Base-by-base conservation (phyloP, 495 filamentous ascomycete species). In the Elaphomyces granulatus region DNA sequence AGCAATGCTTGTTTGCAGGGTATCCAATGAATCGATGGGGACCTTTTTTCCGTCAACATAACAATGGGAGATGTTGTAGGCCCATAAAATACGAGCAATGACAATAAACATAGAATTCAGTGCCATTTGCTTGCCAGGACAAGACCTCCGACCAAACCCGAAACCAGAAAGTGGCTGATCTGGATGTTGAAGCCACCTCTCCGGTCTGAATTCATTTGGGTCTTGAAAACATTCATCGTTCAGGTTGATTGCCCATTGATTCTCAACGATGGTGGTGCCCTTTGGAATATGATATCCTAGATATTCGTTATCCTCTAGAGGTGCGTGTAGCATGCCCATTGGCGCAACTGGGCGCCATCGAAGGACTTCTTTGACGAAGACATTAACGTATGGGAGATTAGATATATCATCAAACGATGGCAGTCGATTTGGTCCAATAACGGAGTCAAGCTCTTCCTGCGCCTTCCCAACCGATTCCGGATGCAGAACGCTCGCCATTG, bases 31-130 rank as follows among this genome's bases (percentile, higher is more conserved):
- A n/a, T n/a, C n/a, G n/a, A n/a, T n/a, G n/a, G n/a, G n/a, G n/a
- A n/a, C n/a, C n/a, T n/a, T n/a, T n/a, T n/a, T n/a, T n/a, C n/a
- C n/a, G n/a, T n/a, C n/a, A n/a, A n/a, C n/a, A n/a, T n/a, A n/a
- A n/a, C n/a, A n/a, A n/a, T n/a, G n/a, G n/a, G n/a, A n/a, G n/a
- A 74, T 55, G 31, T 71, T 52, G 43, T 70, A 74, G 0, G 54
- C 68, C 72, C 72, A 77, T 4, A 77, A 40, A 33, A 73, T 53
- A 18, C 66, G 54, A 7, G 68, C 54, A 12, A 67, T 52, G 19
- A 52, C 59, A 1, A 72, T 42, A 41, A 62, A 67, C 21, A 76
- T 46, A 2, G 54, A 63, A 17, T 61, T 56, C 42, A 71, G 58
- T 0, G 67, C 72, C n/a, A 76, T 48, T 38, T 67, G 61, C 19